A percentile compares a stretch with the other conserved stretches of the same genome.
Conservation (phyloP, 78 protist genomes). For the Polysphondylium violaceum region DNA sequence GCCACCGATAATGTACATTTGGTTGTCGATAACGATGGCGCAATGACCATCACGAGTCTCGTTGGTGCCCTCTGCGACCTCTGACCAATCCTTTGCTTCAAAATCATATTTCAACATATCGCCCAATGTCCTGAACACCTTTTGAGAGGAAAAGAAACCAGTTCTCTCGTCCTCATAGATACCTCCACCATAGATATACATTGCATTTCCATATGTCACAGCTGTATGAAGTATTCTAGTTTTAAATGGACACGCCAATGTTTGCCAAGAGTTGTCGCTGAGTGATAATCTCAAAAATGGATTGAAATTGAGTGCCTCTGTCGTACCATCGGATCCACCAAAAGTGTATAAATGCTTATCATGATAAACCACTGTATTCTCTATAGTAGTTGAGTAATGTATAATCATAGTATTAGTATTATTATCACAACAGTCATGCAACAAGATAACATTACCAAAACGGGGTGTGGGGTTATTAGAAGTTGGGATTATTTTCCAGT, state of each 20-base stretch:
- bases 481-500: constrained; percentile 65
- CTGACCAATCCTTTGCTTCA: not conserved
- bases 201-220: constrained; percentile 5
- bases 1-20: constrained; percentile 70
- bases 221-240: constrained; percentile 49
- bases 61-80: not conserved
- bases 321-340: constrained; percentile 47
- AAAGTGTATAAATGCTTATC: constrained; percentile 14
- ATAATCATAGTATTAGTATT: not conserved
- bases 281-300: constrained; percentile 36
- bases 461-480: constrained; percentile 62
- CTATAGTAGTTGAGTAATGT: not conserved
- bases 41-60: constrained; percentile 67
- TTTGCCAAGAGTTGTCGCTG: constrained; percentile 12
- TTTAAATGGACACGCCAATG: constrained; percentile 22
- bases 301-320: not conserved
- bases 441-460: constrained; percentile 29
- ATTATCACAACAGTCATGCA: not conserved
- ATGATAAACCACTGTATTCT: constrained; percentile 30
- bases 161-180: constrained; percentile 52
- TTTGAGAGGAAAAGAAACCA: constrained; percentile 1
- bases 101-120: constrained; percentile 40
- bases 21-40: constrained; percentile 25
- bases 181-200: constrained; percentile 74
- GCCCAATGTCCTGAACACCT: constrained; percentile 20